Evolutionary conservation across 2,329 filamentous ascomycete species (phyloP).

Genomic region (Colletotrichum theobromicola): DNA sequence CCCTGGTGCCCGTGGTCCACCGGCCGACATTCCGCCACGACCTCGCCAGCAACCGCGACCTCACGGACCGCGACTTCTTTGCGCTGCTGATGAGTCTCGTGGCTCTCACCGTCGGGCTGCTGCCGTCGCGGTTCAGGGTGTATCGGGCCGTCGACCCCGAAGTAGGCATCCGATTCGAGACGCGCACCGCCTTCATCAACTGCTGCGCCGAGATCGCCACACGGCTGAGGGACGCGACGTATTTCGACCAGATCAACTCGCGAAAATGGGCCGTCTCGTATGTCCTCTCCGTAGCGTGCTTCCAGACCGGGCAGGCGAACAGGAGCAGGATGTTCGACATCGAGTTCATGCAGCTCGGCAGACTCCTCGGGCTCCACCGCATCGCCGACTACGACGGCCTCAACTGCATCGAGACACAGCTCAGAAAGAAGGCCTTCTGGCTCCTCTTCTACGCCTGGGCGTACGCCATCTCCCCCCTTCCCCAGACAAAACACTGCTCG

Average conservation of each 20-base stretch:
- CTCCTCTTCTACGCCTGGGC: conserved; percentile 36
- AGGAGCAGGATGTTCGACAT: conserved; percentile 39
- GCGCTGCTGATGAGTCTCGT: conserved; percentile 28
- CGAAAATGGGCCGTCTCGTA: conserved; percentile 40
- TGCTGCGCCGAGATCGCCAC: conserved; percentile 28
- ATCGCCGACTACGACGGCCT: conserved; percentile 34
- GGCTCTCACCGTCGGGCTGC: conserved; percentile 27
- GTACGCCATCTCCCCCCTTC: conserved; percentile 9
- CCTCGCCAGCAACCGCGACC: conserved; percentile 25
- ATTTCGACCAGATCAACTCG: conserved; percentile 34
- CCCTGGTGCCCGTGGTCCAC: conserved; percentile 29
- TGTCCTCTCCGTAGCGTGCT: conserved; percentile 33
- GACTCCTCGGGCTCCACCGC: conserved; percentile 34
- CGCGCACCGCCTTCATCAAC: conserved; percentile 29
- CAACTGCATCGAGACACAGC: conserved; percentile 36
- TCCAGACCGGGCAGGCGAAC: conserved; percentile 40
- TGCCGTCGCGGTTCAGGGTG: conserved; percentile 29
- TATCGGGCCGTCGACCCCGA: conserved; percentile 26
- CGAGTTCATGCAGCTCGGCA: conserved; percentile 37
- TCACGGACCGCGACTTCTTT: conserved; percentile 28
- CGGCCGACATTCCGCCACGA: conserved; percentile 27
- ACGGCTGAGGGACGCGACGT: conserved; percentile 24
- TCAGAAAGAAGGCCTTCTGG: conserved; percentile 42
- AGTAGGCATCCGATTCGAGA: conserved; percentile 26
- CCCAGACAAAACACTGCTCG: neutral